Percentiles rank a stretch among this genome's conserved stretches.
Conservation (phyloP, 495 filamentous ascomycete genomes). For the Penicillium canariense region DNA sequence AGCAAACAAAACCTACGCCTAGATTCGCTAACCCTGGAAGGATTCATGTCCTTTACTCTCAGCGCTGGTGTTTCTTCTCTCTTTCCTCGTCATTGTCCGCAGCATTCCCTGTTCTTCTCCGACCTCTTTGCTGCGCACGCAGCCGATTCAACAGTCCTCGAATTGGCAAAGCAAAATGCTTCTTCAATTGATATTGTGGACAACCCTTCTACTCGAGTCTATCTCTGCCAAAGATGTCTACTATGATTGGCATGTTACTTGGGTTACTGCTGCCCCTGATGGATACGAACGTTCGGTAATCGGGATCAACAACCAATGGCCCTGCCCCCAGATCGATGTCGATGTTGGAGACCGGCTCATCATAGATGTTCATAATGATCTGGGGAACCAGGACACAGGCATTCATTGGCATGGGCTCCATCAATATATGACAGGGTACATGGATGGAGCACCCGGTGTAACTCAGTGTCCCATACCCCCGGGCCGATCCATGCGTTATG, state of each 20-base stretch:
- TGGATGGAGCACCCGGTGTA: slow-evolving; percentile 62
- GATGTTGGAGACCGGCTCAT: slow-evolving; percentile 70
- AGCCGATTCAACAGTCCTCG: too few relatives aligned
- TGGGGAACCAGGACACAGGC: slow-evolving; percentile 70
- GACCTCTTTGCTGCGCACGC: too few relatives aligned
- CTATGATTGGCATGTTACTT: slow-evolving; percentile 76
- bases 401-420: slow-evolving; percentile 68
- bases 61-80: too few relatives aligned
- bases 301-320: slow-evolving; percentile 82
- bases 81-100: too few relatives aligned
- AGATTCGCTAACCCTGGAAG: too few relatives aligned
- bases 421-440: slow-evolving; percentile 58
- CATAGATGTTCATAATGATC: slow-evolving; percentile 67
- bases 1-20: too few relatives aligned
- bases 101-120: too few relatives aligned
- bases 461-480: slow-evolving; percentile 68
- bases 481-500: slow-evolving; percentile 57
- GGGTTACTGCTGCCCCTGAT: slow-evolving; percentile 84
- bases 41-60: too few relatives aligned
- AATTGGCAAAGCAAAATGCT: too few relatives aligned
- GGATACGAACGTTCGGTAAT: slow-evolving; percentile 66
- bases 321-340: slow-evolving; percentile 64
- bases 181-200: too few relatives aligned
- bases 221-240: too few relatives aligned
- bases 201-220: too few relatives aligned